These are phyloP conservation scores for Beauveria sp. DNA, from an alignment of 2,329 filamentous ascomycete species.

Conservation along the genomic window DNA sequence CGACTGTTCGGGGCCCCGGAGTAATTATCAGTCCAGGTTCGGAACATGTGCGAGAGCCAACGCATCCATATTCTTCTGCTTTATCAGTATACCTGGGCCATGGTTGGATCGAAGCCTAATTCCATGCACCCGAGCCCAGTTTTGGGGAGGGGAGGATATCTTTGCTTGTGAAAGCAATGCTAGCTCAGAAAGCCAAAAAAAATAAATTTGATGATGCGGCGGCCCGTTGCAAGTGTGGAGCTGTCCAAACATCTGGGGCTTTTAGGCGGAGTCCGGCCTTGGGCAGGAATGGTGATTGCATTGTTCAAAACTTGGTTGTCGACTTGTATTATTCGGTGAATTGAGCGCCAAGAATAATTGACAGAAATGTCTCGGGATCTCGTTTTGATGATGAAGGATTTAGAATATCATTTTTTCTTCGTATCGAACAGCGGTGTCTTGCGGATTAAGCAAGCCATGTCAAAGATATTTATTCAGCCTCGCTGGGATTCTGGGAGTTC, in stretches of 20 bases:
- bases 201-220: constrained; percentile 7
- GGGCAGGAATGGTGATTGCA: not conserved
- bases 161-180: not conserved
- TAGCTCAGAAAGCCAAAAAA: not conserved
- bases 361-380: not conserved
- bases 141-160: not conserved
- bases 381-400: not conserved
- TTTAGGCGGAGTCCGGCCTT: not conserved
- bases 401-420: not conserved
- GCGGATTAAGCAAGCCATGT: not conserved
- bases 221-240: constrained; percentile 6
- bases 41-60: not conserved
- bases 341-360: not conserved
- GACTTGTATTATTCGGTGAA: not conserved
- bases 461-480: no score
- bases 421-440: not conserved
- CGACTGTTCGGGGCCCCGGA: not conserved
- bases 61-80: not conserved
- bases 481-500: no score
- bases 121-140: not conserved
- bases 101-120: not conserved
- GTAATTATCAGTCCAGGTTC: not conserved
- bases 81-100: not conserved
- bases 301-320: not conserved
- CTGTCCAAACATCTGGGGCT: not conserved